Base-by-base conservation (phyloP, 2,329 filamentous ascomycete species). In the Calonectria honghensis region DNA sequence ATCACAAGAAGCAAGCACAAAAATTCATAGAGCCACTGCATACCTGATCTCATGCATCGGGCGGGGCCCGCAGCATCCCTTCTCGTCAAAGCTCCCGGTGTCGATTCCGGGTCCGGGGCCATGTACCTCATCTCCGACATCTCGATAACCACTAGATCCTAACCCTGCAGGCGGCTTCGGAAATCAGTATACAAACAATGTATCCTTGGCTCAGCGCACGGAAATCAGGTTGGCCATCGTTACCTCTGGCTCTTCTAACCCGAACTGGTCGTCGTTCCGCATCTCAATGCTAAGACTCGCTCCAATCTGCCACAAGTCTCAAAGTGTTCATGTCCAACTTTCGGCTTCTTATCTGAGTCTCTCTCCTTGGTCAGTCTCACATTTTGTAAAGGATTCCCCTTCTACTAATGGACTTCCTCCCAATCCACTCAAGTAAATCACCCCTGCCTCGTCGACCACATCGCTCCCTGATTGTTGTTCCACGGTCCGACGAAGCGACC, bases 221-320 rank as follows among this genome's bases (percentile, higher is more conserved):
- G 11, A 13, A 73, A 27, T 10, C 57, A 54, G 10, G n/a, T 29
- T 57, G 68, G 13, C 18, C 31, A 11, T 59, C 20, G 18, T 27
- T 24, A 48, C 54, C 68, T 76, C 68, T 68, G 29, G 20, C 24
- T 13, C 54, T 27, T 29, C 41, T 41, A 9, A 71, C 68, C 73
- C 70, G 70, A 73, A 64, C 68, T 64, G 69, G 51, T 52, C 69
- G 52, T 76, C 72, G 74, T 76, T 74, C 63, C 41, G 68, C 72
- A 57, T 61, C 61, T 57, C 18, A 68, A 75, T 75, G 48, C 41
- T 70, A 76, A 73, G 72, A 64, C 39, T 59, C 35, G 63, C 68
- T 71, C 74, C 73, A 75, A 75, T 74, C 64, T 78, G 13, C 20
- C 50, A 61, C 31, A 13, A 13, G n/a, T 48, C 45, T 45, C 45